Conservation (phyloP, 306 rosid genomes). For the Benincasa hispida region DNA sequence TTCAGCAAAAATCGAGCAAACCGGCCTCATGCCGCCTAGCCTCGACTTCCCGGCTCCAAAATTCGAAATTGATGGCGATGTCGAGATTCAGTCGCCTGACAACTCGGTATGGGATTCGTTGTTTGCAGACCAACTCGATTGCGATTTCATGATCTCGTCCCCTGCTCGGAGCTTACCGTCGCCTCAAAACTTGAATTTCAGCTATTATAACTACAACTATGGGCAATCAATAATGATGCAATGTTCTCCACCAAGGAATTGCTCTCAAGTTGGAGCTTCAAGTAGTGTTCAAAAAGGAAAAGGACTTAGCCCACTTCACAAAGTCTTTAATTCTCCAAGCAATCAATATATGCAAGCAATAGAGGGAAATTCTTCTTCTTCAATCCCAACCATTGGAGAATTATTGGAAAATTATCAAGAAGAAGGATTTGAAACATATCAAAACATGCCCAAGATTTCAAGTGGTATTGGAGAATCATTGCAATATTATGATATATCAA, state of each 20-base stretch:
- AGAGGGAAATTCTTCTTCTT: conserved; percentile 20
- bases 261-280: conserved; percentile 43
- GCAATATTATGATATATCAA: conserved; percentile 28
- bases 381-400: conserved; percentile 42
- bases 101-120: conserved; percentile 72
- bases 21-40: conserved; percentile 47
- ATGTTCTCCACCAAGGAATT: conserved; percentile 56
- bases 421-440: conserved; percentile 17
- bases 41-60: conserved; percentile 50
- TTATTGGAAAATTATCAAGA: conserved; percentile 54
- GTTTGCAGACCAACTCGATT: conserved; percentile 59
- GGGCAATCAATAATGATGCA: conserved; percentile 51
- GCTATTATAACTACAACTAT: conserved; percentile 29
- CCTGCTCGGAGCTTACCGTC: conserved; percentile 61
- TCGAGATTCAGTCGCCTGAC: conserved; percentile 73
- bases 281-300: conserved; percentile 50
- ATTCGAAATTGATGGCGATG: conserved; percentile 54
- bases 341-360: conserved; percentile 49
- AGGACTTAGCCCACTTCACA: conserved; percentile 78
- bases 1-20: conserved; percentile 34
- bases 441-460: conserved; percentile 9
- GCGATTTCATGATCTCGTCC: conserved; percentile 79
- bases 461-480: conserved; percentile 18
- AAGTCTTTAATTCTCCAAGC: conserved; percentile 59
- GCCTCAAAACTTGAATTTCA: conserved; percentile 30